phyloP scores from a whole-genome alignment of 805 yeast genomes.

The Torulaspora maleeae region DNA sequence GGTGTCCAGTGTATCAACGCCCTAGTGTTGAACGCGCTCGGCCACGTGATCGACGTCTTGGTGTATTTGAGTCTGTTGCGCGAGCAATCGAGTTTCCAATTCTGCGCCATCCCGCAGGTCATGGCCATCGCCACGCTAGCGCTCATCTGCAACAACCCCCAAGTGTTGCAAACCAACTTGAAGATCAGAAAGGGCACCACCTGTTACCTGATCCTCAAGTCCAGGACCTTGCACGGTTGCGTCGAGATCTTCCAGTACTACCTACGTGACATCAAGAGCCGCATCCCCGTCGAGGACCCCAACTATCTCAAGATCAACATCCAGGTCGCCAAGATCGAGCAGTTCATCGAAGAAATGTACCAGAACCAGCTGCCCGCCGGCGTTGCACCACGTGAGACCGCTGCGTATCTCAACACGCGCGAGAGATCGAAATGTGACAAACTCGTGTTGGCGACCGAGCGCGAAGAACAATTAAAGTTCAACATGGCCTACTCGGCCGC shows the following conservation, averaged over 20 bases:
- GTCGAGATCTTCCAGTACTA: slow-evolving; percentile 72
- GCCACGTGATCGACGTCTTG: slow-evolving; percentile 72
- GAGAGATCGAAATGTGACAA: slow-evolving; percentile 43
- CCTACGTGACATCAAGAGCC: slow-evolving; percentile 69
- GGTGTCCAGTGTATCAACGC: slow-evolving; percentile 80
- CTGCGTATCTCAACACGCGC: slow-evolving; percentile 38
- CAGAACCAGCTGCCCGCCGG: slow-evolving; percentile 60
- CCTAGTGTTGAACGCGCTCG: slow-evolving; percentile 70
- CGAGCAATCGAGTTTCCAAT: slow-evolving; percentile 80
- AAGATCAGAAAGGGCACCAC: slow-evolving; percentile 91
- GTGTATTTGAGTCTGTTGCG: slow-evolving; percentile 67
- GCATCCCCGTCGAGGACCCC: slow-evolving; percentile 77
- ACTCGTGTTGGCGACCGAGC: slow-evolving; percentile 20
- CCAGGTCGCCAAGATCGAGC: slow-evolving; percentile 83
- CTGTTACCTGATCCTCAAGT: slow-evolving; percentile 63
- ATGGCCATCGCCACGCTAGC: slow-evolving; percentile 97
- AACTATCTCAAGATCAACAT: slow-evolving; percentile 79
- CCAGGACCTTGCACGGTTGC: slow-evolving; percentile 72
- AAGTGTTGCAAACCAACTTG: slow-evolving; percentile 63
- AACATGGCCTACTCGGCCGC: slow-evolving; percentile 23
- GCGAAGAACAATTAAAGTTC: slow-evolving; percentile 29
- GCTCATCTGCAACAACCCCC: slow-evolving; percentile 73
- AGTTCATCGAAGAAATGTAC: slow-evolving; percentile 72
- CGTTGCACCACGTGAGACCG: slow-evolving; percentile 40
- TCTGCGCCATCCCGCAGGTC: slow-evolving; percentile 97